Percentiles rank a stretch among this genome's conserved stretches.
Evolutionary conservation across 257 asterid species (phyloP).

Genomic region (Ballota nigra): DNA sequence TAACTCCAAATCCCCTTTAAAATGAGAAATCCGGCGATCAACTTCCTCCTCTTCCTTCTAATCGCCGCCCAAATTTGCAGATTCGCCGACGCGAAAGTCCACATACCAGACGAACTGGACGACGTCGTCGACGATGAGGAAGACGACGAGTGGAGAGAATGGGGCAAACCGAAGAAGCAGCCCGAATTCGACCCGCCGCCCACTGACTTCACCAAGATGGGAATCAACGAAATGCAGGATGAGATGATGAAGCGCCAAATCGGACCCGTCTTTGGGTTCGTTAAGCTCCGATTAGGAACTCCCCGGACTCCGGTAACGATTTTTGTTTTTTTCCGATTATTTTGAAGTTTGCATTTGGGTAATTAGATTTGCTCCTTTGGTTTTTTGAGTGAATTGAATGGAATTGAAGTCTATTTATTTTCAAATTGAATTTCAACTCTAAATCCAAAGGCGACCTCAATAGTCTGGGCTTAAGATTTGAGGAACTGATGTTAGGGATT

Average conservation of each 20-base stretch:
- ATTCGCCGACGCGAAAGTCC: conserved; percentile 52
- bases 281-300: conserved; percentile 75
- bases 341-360: background rate
- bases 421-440: background rate
- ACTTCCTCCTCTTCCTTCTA: conserved; percentile 35
- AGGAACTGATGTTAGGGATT: background rate
- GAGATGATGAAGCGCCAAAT: conserved; percentile 66
- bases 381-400: too few species aligned
- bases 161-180: conserved; percentile 62
- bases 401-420: background rate
- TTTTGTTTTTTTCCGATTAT: background rate
- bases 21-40: conserved; percentile 30
- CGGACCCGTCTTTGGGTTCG: conserved; percentile 92
- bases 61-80: conserved; percentile 31
- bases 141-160: conserved; percentile 75
- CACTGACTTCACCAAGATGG: conserved; percentile 49
- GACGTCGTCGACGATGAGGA: conserved; percentile 88
- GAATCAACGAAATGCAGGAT: conserved; percentile 49
- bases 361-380: background rate
- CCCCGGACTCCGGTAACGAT: conserved; percentile 59
- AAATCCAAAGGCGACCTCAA: background rate
- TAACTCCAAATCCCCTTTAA: background rate
- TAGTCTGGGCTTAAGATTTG: background rate
- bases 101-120: conserved; percentile 76
- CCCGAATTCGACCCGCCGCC: conserved; percentile 82